A percentile compares a stretch with the other conserved stretches of the same genome.
These are phyloP conservation scores for Breviolum minutum DNA, from an alignment of 73 alveolate genomes.

Conservation along the genomic window DNA sequence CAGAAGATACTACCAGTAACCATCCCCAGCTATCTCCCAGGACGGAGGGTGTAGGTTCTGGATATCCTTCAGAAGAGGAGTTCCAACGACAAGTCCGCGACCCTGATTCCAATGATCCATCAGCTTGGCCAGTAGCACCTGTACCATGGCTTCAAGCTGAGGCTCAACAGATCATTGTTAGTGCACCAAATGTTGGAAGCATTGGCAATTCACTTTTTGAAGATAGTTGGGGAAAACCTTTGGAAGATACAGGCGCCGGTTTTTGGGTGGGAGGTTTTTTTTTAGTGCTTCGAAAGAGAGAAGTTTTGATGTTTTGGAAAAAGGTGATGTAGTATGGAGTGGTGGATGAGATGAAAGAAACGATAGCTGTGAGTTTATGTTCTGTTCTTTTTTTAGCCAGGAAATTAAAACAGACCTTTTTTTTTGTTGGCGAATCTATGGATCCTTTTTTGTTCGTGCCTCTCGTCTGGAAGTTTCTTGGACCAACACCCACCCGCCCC, in stretches of 20 bases:
- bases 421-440: no score
- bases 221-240: constrained; percentile 79
- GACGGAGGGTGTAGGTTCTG: background rate
- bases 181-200: constrained; percentile 29
- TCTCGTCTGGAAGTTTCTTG: no score
- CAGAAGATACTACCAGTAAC: no score
- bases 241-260: constrained; percentile 62
- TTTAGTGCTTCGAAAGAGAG: no score
- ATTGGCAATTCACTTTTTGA: constrained; percentile 56
- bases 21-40: background rate
- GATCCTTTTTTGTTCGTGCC: no score
- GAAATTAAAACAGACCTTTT: no score
- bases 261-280: background rate
- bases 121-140: constrained; percentile 87
- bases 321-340: no score
- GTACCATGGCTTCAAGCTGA: constrained; percentile 85
- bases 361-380: no score
- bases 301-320: no score
- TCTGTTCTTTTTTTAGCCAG: no score
- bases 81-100: background rate
- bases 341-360: no score
- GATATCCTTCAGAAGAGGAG: constrained; percentile 45
- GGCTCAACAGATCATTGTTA: background rate
- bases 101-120: constrained; percentile 8
- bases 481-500: no score